These are phyloP conservation scores for Streptanthus diversifolius DNA, from an alignment of 345 rosid genomes.

Conservation along the genomic window DNA sequence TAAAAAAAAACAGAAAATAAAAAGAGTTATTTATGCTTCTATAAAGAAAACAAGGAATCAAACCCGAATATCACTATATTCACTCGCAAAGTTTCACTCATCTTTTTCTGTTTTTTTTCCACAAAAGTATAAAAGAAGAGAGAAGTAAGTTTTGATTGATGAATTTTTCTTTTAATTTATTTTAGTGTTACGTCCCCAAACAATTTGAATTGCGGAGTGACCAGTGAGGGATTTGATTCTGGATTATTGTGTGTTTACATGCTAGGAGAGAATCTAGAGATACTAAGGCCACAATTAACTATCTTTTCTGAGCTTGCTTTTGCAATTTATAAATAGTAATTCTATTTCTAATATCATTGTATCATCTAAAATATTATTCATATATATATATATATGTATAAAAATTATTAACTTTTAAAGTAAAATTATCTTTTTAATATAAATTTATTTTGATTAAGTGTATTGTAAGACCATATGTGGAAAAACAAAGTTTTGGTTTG, in stretches of 20 bases:
- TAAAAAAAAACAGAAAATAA: background rate
- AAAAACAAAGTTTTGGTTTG: background rate
- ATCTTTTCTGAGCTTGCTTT: background rate
- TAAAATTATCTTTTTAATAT: background rate
- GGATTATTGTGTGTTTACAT: background rate
- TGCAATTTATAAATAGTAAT: background rate
- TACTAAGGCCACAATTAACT: background rate
- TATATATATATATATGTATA: background rate
- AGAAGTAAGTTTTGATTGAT: background rate
- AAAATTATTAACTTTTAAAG: background rate
- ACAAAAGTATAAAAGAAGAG: background rate
- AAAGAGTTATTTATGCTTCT: constrained; percentile 23
- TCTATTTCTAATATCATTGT: background rate
- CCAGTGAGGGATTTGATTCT: background rate
- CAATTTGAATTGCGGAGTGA: background rate
- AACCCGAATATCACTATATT: constrained; percentile 4
- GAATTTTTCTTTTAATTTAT: background rate
- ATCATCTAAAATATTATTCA: background rate
- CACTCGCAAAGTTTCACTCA: constrained; percentile 4
- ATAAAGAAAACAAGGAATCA: constrained; percentile 33
- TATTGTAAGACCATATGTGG: background rate
- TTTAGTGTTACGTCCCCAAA: background rate
- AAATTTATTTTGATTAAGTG: background rate
- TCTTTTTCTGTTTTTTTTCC: background rate
- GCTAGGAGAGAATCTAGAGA: background rate